A percentile compares a stretch with the other conserved stretches of the same genome.
Conservation (phyloP, 257 asterid genomes). For the Capsicum pubescens region DNA sequence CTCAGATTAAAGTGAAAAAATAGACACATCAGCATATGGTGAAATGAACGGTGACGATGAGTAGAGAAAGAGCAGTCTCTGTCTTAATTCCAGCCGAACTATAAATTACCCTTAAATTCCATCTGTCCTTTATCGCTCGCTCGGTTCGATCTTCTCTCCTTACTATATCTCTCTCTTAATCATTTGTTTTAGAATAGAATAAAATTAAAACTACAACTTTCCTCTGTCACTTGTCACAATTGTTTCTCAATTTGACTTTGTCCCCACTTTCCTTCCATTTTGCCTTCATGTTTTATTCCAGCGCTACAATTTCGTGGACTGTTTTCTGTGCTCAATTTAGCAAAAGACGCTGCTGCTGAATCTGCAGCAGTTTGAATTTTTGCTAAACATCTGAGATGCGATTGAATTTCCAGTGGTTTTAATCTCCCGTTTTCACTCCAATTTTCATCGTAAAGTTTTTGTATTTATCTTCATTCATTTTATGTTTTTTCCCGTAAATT, state of each 20-base stretch:
- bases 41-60: not conserved
- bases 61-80: not conserved
- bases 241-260: not conserved
- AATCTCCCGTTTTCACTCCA: not conserved
- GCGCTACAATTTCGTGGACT: too few species aligned
- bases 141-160: not conserved
- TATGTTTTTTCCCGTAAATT: not conserved
- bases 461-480: not conserved
- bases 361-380: slow-evolving; percentile 2
- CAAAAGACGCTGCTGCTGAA: not conserved
- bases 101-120: slow-evolving; percentile 31
- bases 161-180: slow-evolving; percentile 14
- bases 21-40: not conserved
- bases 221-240: not conserved
- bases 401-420: not conserved
- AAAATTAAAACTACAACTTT: not conserved
- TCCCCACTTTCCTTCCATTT: not conserved
- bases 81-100: slow-evolving; percentile 22
- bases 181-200: not conserved
- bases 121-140: slow-evolving; percentile 11
- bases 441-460: not conserved
- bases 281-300: too few species aligned
- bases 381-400: slow-evolving; percentile 14
- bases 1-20: not conserved
- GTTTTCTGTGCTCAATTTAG: not conserved